These are phyloP conservation scores for Nevesoporus exiguus DNA, from an alignment of 768 basidiomycete genomes.

Conservation along the genomic window DNA sequence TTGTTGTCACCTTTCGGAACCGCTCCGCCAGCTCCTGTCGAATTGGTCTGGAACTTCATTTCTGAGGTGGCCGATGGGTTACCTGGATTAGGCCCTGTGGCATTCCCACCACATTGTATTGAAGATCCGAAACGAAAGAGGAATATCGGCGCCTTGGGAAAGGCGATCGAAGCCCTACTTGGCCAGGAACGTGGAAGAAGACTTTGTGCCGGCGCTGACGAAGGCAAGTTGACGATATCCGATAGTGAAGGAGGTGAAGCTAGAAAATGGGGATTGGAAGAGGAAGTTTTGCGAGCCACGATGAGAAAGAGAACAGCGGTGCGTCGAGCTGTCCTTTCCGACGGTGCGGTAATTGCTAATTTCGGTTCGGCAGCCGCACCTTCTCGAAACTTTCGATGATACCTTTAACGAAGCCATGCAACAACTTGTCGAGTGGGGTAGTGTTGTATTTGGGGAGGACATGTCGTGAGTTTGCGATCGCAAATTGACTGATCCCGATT, in stretches of 20 bases:
- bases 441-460: slow-evolving; percentile 64
- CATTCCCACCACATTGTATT: slow-evolving; percentile 69
- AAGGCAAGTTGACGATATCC: slow-evolving; percentile 19
- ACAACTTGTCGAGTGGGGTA: slow-evolving; percentile 71
- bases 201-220: slow-evolving; percentile 55
- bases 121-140: slow-evolving; percentile 75
- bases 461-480: slow-evolving; percentile 48
- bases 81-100: slow-evolving; percentile 74
- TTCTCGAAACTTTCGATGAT: slow-evolving; percentile 61
- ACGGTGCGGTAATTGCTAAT: slow-evolving; percentile 15
- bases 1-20: slow-evolving; percentile 39
- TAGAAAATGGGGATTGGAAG: slow-evolving; percentile 68
- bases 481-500: slow-evolving; percentile 22
- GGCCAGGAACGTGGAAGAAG: slow-evolving; percentile 61
- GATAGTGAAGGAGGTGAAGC: slow-evolving; percentile 65
- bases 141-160: slow-evolving; percentile 72
- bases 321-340: slow-evolving; percentile 24
- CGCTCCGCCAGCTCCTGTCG: slow-evolving; percentile 38
- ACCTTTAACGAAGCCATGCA: slow-evolving; percentile 78
- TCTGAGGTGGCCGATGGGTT: slow-evolving; percentile 58
- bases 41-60: slow-evolving; percentile 45
- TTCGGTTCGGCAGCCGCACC: slow-evolving; percentile 44
- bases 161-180: slow-evolving; percentile 61
- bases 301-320: slow-evolving; percentile 60
- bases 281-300: slow-evolving; percentile 52